Conservation (phyloP, 108 stramenopile species). For the Schizochytrium sp. region DNA sequence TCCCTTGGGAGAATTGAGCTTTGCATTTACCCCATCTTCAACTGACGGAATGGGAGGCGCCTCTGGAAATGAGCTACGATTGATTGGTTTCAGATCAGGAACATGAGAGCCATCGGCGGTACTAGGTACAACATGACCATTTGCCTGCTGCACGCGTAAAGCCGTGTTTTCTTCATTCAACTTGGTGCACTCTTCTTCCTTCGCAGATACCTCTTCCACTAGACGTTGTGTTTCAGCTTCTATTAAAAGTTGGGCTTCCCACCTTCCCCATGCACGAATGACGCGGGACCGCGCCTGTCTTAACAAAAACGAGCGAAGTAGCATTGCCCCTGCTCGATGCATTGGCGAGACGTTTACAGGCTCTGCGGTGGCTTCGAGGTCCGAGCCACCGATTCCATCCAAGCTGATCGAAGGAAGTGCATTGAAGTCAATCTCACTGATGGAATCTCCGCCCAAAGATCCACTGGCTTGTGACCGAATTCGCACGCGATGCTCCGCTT, state of each 20-base stretch:
- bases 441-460: background rate
- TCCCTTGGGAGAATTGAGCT: background rate
- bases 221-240: conserved; percentile 22
- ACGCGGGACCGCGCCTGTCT: background rate
- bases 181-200: conserved; percentile 23
- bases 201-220: conserved; percentile 30
- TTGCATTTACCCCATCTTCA: background rate
- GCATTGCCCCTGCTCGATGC: conserved; percentile 29
- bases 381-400: background rate
- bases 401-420: conserved; percentile 10
- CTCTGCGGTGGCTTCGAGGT: background rate
- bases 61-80: background rate
- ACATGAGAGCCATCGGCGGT: background rate
- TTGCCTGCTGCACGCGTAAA: background rate
- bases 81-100: background rate
- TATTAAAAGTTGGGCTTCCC: background rate
- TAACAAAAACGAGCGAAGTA: background rate
- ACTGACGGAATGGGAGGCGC: background rate
- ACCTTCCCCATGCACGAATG: background rate
- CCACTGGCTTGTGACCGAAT: background rate
- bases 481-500: background rate
- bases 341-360: background rate
- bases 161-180: background rate
- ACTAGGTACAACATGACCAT: background rate
- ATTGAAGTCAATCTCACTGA: background rate